phyloP scores from a whole-genome alignment of 2,329 filamentous ascomycete species.

The Fonsecaea pedrosoi region DNA sequence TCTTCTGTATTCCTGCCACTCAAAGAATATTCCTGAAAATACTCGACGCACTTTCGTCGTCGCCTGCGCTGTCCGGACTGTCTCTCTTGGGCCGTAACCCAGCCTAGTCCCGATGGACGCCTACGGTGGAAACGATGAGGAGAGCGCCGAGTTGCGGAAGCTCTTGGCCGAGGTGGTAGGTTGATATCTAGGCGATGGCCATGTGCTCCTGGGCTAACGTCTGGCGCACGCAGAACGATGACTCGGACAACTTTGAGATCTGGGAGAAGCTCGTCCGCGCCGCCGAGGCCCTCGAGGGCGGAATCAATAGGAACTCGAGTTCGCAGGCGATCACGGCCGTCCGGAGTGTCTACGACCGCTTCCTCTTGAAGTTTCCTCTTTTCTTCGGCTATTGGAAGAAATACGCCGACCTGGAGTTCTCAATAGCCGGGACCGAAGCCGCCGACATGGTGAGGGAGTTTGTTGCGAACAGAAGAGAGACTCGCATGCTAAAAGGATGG shows the following conservation, averaged over 20 bases:
- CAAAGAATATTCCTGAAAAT: not conserved
- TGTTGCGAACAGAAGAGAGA: constrained; percentile 14
- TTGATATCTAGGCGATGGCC: constrained; percentile 41
- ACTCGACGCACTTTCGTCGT: not conserved
- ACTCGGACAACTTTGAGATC: constrained; percentile 88
- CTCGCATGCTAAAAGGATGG: constrained; percentile 23
- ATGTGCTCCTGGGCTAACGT: not conserved
- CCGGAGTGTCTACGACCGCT: constrained; percentile 86
- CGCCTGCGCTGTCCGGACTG: not conserved
- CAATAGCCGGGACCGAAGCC: constrained; percentile 93
- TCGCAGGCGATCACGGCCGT: constrained; percentile 88
- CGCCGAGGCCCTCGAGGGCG: constrained; percentile 85
- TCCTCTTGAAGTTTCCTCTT: constrained; percentile 91
- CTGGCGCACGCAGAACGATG: constrained; percentile 57
- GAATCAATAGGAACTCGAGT: constrained; percentile 94
- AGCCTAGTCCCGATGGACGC: constrained; percentile 53
- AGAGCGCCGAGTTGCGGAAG: constrained; percentile 81
- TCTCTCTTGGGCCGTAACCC: constrained; percentile 15
- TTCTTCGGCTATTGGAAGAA: constrained; percentile 99
- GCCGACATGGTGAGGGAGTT: constrained; percentile 80
- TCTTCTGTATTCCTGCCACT: not conserved
- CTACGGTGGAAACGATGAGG: constrained; percentile 77
- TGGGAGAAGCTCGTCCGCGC: constrained; percentile 92
- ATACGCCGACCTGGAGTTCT: constrained; percentile 97
- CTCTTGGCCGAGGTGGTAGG: constrained; percentile 78